Percentiles rank a stretch among this genome's conserved stretches.
Conservation (phyloP, 164 flowering plant species). For the Annona cherimola region DNA sequence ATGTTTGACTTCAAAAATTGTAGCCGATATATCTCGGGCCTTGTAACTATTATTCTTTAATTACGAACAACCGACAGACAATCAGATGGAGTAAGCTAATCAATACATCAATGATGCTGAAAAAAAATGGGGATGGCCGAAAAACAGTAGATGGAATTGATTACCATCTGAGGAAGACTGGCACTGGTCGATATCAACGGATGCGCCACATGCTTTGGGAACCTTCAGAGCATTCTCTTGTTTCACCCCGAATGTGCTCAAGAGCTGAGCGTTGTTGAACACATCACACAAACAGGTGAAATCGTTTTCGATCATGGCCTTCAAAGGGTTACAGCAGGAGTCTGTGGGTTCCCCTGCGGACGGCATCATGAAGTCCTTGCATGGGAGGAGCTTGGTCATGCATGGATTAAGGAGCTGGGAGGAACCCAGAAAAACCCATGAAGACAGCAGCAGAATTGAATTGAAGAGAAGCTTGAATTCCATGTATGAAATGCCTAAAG, state of each 20-base stretch:
- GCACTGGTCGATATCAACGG: conserved; percentile 29
- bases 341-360: conserved; percentile 20
- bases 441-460: conserved; percentile 5
- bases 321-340: conserved; percentile 38
- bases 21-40: no score
- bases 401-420: conserved; percentile 19
- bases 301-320: conserved; percentile 20
- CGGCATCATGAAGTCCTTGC: conserved; percentile 28
- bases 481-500: neutral
- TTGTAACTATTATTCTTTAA: no score
- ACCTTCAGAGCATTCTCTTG: conserved; percentile 29
- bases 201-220: conserved; percentile 35
- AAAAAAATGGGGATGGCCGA: no score
- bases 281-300: conserved; percentile 35
- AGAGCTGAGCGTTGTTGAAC: conserved; percentile 21
- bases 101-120: no score
- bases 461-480: conserved; percentile 2
- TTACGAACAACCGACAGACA: no score
- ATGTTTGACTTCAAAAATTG: no score
- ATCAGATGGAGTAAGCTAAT: no score
- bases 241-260: conserved; percentile 28
- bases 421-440: conserved; percentile 9
- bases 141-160: no score
- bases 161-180: neutral
- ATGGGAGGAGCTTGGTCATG: conserved; percentile 37